Evolutionary conservation across 2,329 filamentous ascomycete species (phyloP).

Genomic region (Colletotrichum navitas): DNA sequence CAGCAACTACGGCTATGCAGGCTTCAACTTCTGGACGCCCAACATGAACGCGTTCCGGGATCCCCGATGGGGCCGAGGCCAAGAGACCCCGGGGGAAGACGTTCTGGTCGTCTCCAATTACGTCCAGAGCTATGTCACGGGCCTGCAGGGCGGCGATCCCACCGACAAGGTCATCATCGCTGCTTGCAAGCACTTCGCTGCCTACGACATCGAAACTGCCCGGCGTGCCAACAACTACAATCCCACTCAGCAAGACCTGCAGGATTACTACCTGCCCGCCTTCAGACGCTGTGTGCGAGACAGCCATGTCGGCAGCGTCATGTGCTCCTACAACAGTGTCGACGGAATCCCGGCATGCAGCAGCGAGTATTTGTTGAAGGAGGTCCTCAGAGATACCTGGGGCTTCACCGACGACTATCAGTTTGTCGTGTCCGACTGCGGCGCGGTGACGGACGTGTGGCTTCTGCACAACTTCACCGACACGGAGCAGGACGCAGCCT

Average conservation of each 20-base stretch:
- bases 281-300: conserved; percentile 74
- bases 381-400: conserved; percentile 74
- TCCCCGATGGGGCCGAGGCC: conserved; percentile 71
- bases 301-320: conserved; percentile 67
- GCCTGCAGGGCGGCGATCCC: conserved; percentile 57
- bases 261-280: conserved; percentile 75
- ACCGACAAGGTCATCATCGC: conserved; percentile 59
- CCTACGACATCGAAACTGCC: conserved; percentile 67
- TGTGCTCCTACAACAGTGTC: conserved; percentile 73
- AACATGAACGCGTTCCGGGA: conserved; percentile 76
- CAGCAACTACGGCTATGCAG: conserved; percentile 68
- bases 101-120: conserved; percentile 62
- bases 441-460: conserved; percentile 70
- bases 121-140: conserved; percentile 64
- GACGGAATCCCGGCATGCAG: conserved; percentile 76
- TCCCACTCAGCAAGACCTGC: conserved; percentile 71
- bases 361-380: conserved; percentile 70
- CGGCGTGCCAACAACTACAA: conserved; percentile 67
- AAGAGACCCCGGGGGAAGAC: conserved; percentile 71
- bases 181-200: conserved; percentile 71
- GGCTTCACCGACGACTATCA: conserved; percentile 71
- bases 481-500: conserved; percentile 48
- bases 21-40: conserved; percentile 72
- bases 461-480: conserved; percentile 52
- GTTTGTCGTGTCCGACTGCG: conserved; percentile 75